phyloP scores from a whole-genome alignment of 1,284 basidiomycete genomes.

The Ustilago curta region DNA sequence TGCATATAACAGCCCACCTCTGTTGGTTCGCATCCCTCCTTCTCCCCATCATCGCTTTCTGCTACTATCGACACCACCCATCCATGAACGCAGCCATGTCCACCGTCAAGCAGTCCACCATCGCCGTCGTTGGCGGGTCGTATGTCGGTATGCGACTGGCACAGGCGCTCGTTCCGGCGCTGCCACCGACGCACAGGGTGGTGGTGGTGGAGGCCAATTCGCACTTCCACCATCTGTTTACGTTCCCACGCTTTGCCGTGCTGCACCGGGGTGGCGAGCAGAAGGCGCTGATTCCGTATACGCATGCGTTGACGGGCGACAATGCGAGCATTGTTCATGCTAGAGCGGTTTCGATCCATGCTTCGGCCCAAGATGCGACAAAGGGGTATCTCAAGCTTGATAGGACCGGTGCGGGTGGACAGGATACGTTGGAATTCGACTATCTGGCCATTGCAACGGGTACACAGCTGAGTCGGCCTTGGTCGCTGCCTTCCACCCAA shows the following conservation, averaged over 20 bases:
- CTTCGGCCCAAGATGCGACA: not conserved
- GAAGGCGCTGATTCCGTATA: constrained; percentile 74
- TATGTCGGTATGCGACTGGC: constrained; percentile 57
- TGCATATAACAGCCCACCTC: not conserved
- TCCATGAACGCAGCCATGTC: constrained; percentile 15
- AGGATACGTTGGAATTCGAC: constrained; percentile 33
- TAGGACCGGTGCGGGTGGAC: not conserved
- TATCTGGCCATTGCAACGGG: constrained; percentile 48
- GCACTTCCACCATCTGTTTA: constrained; percentile 72
- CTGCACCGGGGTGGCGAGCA: constrained; percentile 71
- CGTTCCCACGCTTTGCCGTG: constrained; percentile 73
- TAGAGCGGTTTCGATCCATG: constrained; percentile 28
- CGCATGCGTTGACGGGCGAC: constrained; percentile 73
- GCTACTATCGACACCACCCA: not conserved
- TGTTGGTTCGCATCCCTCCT: not conserved
- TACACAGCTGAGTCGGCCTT: constrained; percentile 27
- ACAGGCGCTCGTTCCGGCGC: constrained; percentile 67
- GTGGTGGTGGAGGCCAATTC: constrained; percentile 72
- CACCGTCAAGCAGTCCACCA: constrained; percentile 19
- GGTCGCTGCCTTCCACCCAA: constrained; percentile 24
- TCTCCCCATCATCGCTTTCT: not conserved
- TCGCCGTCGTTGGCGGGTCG: constrained; percentile 45
- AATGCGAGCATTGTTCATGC: constrained; percentile 30
- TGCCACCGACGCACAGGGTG: constrained; percentile 70
- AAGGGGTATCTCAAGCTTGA: constrained; percentile 31